Conservation (phyloP, 1,139 yeast species). For the Magnusiomyces suaveolens region DNA sequence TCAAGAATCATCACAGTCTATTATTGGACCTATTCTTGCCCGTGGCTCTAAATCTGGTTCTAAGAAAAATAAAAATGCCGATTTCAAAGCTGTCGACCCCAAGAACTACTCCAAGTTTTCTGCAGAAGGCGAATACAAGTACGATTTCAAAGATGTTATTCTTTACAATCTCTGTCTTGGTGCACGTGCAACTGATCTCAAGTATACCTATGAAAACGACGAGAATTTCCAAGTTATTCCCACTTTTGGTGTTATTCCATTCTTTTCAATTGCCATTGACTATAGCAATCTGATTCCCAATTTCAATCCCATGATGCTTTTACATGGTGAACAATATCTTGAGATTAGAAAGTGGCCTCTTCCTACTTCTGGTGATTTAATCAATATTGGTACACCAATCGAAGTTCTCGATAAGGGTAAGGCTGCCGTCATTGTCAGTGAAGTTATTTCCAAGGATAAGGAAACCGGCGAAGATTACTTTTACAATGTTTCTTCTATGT, state of each 20-base stretch:
- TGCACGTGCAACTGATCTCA: conserved; percentile 66
- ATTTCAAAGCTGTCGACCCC: conserved; percentile 7
- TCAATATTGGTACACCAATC: conserved; percentile 56
- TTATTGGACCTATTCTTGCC: conserved; percentile 53
- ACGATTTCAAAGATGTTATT: conserved; percentile 62
- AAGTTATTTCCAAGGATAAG: conserved; percentile 60
- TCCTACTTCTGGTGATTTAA: conserved; percentile 52
- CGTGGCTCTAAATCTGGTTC: conserved; percentile 35
- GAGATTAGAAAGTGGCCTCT: conserved; percentile 71
- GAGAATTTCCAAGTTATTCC: conserved; percentile 83
- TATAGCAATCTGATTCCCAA: conserved; percentile 56
- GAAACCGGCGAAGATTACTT: conserved; percentile 62
- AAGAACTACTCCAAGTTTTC: conserved; percentile 27
- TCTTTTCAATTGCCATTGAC: conserved; percentile 46
- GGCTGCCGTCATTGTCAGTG: conserved; percentile 74
- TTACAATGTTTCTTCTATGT: conserved; percentile 76
- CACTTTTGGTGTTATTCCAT: conserved; percentile 83
- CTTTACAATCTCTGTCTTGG: conserved; percentile 88
- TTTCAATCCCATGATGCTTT: conserved; percentile 73
- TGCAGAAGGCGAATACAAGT: conserved; percentile 37
- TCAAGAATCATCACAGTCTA: conserved; percentile 71
- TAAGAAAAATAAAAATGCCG: conserved; percentile 1
- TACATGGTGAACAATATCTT: conserved; percentile 93
- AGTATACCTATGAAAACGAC: conserved; percentile 71
- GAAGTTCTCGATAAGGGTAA: conserved; percentile 80